These are phyloP conservation scores for Fistulinella prunicolor DNA, from an alignment of 768 basidiomycete species.

Conservation along the genomic window DNA sequence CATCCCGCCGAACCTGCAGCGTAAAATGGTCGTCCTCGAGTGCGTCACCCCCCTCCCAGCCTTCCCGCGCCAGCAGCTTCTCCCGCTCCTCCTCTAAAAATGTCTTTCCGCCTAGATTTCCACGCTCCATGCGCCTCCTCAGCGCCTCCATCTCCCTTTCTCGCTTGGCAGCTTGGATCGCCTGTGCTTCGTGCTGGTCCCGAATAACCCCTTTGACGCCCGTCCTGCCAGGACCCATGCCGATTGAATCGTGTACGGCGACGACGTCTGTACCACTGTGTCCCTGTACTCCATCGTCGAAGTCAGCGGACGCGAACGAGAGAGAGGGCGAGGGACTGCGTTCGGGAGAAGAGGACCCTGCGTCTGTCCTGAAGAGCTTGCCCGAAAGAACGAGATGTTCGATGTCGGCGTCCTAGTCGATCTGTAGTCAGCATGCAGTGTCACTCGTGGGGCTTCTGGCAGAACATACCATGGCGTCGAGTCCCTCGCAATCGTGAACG, in stretches of 20 bases:
- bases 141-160: constrained; percentile 51
- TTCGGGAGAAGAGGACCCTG: constrained; percentile 59
- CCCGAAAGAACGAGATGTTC: constrained; percentile 78
- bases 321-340: constrained; percentile 55
- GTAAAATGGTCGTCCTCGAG: constrained; percentile 5
- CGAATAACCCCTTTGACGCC: constrained; percentile 89
- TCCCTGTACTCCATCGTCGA: constrained; percentile 49
- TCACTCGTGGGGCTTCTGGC: background rate
- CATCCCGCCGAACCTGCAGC: constrained; percentile 32
- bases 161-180: constrained; percentile 50
- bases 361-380: constrained; percentile 58
- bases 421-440: background rate
- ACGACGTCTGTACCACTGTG: constrained; percentile 35
- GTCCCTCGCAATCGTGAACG: background rate
- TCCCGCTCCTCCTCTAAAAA: constrained; percentile 75
- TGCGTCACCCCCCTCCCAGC: constrained; percentile 35
- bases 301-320: constrained; percentile 33
- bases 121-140: constrained; percentile 59
- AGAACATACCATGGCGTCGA: constrained; percentile 16
- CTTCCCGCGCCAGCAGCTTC: constrained; percentile 42
- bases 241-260: constrained; percentile 54
- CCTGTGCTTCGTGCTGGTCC: constrained; percentile 69
- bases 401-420: constrained; percentile 44
- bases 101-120: constrained; percentile 63
- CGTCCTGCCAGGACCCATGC: constrained; percentile 83